These are phyloP conservation scores for Lathyrus aphaca DNA, from an alignment of 306 rosid genomes.

Conservation along the genomic window DNA sequence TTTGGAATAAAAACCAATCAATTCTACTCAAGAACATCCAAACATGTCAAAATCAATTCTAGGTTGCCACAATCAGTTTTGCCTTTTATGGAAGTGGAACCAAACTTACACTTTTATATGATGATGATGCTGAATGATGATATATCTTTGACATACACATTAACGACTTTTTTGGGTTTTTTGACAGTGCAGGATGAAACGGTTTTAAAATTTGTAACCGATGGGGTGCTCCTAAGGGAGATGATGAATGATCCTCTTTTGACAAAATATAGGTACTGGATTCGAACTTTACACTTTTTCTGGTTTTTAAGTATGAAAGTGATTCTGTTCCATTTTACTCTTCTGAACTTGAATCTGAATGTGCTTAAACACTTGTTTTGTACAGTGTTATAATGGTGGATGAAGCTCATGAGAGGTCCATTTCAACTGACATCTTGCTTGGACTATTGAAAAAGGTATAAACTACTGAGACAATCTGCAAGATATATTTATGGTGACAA, in stretches of 20 bases:
- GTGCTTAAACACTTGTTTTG: constrained; percentile 32
- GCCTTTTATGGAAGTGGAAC: background rate
- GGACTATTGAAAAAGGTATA: constrained; percentile 92
- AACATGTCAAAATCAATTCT: background rate
- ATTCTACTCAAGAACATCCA: background rate
- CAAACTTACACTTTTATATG: background rate
- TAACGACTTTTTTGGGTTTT: constrained; percentile 40
- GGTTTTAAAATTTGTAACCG: constrained; percentile 81
- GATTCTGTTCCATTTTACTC: constrained; percentile 21
- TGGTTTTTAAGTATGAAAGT: constrained; percentile 2
- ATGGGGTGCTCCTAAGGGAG: constrained; percentile 88
- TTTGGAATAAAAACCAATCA: background rate
- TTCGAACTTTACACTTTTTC: background rate
- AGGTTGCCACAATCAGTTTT: background rate
- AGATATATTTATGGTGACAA: background rate
- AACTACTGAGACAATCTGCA: constrained; percentile 9
- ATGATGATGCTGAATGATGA: background rate
- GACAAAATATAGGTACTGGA: constrained; percentile 83
- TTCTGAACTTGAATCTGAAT: constrained; percentile 15
- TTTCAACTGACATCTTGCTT: constrained; percentile 87
- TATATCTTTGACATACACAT: background rate
- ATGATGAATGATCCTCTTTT: constrained; percentile 99
- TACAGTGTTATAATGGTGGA: constrained; percentile 88
- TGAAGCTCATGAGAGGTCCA: constrained; percentile 98
- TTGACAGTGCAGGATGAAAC: constrained; percentile 85